Evolutionary conservation across 2,329 filamentous ascomycete genomes (phyloP), one percentile per base, ranked within the genome.

Genomic region (Nemania abortiva): DNA sequence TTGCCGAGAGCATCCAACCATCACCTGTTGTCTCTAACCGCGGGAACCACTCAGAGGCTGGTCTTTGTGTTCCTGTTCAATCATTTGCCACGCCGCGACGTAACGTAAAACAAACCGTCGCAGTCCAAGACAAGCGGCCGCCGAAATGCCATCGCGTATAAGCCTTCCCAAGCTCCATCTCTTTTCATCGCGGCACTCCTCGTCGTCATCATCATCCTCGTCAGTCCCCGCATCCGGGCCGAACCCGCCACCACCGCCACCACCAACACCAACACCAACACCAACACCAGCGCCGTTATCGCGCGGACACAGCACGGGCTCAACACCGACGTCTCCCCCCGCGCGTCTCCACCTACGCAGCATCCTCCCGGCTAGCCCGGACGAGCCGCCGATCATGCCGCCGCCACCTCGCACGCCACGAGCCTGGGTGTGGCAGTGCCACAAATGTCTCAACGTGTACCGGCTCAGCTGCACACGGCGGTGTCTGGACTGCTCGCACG

Each of bases 341-440:
- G 70, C 76, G 37, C 76, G 75, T 27, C 69, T 78, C 10, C 74
- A 77, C 57, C 75, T 77, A 18, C 75, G 76, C 37, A 77, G 73
- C 29, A 69, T 78, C 42, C 66, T 78, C 18, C 75, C 76, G 0
- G 24, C 69, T 3, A 74, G 72, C 9, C 75, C 76, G 0, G 73
- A 76, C 20, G 71, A 57, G 9, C 71, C 70, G 42, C 72, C 74
- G 2, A 75, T 75, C 24, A 75, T 76, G 50, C 74, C 70, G 3
- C 74, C 61, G n/a, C 78, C 69, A 1, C 73, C 74, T 2, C 72
- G 73, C 0, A 54, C 57, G 6, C 72, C 70, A 22, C 74, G 53
- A 22, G 71, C 79, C 10, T 82, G 78, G 79, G 59, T 80, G 11
- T 81, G 80, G 80, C 76, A 77, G 15, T 82, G 80, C 64, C 79